phyloP scores from a whole-genome alignment of 2,329 filamentous ascomycete species.

The Thermoascus crustaceus region DNA sequence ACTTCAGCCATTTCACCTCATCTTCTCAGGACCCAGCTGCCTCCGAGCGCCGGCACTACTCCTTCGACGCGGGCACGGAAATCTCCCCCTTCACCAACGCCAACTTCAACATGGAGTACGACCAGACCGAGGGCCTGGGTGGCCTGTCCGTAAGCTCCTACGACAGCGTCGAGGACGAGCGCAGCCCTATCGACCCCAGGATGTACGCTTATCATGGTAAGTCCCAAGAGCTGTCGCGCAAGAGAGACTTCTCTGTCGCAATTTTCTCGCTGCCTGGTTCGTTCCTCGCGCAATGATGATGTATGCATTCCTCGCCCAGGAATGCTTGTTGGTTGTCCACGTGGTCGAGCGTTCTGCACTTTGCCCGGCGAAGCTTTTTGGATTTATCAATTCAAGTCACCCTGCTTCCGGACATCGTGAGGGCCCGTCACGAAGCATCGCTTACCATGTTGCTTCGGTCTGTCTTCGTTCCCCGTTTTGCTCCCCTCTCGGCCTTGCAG shows the following conservation, averaged over 20 bases:
- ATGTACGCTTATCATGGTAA: constrained; percentile 34
- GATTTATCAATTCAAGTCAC: neutral
- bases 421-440: no score
- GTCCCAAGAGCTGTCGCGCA: constrained; percentile 19
- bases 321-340: no score
- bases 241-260: constrained; percentile 27
- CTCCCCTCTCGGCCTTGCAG: no score
- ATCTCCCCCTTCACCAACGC: constrained; percentile 9
- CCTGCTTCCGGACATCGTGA: no score
- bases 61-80: constrained; percentile 26
- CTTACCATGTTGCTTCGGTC: no score
- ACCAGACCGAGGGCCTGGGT: constrained; percentile 34
- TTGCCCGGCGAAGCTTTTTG: no score
- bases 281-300: constrained; percentile 7
- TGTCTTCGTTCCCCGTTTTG: no score
- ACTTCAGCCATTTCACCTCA: neutral
- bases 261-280: constrained; percentile 22
- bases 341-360: no score
- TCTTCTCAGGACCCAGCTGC: neutral
- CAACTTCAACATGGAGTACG: constrained; percentile 31
- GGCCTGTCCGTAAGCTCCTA: constrained; percentile 35
- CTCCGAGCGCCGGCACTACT: constrained; percentile 24
- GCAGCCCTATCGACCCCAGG: constrained; percentile 29
- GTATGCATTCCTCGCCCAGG: neutral
- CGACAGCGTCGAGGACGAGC: constrained; percentile 34